A percentile compares a stretch with the other conserved stretches of the same genome.
These are phyloP conservation scores for Penicillium crystallinum DNA, from an alignment of 495 filamentous ascomycete genomes.

Conservation along the genomic window DNA sequence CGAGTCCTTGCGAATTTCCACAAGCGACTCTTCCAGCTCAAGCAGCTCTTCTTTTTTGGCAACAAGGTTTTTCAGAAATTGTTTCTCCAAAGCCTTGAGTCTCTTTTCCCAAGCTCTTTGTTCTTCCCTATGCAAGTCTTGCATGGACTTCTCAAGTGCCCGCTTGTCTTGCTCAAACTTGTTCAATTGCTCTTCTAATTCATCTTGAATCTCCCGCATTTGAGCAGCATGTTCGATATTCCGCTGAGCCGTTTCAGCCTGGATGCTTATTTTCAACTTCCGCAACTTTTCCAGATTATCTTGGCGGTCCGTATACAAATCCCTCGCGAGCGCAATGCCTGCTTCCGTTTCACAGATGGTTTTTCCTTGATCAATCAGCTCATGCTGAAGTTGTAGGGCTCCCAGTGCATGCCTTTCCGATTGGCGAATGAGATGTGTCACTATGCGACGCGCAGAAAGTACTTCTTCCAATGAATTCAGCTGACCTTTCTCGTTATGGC, in stretches of 20 bases:
- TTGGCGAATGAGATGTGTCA: conserved; percentile 1
- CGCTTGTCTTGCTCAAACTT: not conserved
- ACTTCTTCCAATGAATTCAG: not conserved
- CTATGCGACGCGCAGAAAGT: not conserved
- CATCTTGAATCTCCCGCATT: not conserved
- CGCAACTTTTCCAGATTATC: not conserved
- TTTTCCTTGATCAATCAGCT: conserved; percentile 9
- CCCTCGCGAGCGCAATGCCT: conserved; percentile 1
- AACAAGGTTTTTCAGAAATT: not conserved
- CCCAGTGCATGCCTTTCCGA: not conserved
- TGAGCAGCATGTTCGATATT: not conserved
- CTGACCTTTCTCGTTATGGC: not conserved
- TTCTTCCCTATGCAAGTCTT: not conserved
- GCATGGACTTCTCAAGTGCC: not conserved
- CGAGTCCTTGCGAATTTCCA: not conserved
- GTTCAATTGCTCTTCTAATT: not conserved
- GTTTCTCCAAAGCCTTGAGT: not conserved
- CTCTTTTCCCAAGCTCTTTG: not conserved
- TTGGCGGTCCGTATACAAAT: not conserved
- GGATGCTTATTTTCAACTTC: not conserved
- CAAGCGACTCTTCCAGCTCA: conserved; percentile 1
- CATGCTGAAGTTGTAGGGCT: conserved; percentile 3
- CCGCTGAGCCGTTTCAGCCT: not conserved
- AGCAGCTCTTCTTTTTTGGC: not conserved
- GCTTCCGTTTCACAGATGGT: conserved; percentile 9